Evolutionary conservation across 345 rosid genomes (phyloP), one percentile per base, ranked within the genome.

Genomic region (Punica granatum): DNA sequence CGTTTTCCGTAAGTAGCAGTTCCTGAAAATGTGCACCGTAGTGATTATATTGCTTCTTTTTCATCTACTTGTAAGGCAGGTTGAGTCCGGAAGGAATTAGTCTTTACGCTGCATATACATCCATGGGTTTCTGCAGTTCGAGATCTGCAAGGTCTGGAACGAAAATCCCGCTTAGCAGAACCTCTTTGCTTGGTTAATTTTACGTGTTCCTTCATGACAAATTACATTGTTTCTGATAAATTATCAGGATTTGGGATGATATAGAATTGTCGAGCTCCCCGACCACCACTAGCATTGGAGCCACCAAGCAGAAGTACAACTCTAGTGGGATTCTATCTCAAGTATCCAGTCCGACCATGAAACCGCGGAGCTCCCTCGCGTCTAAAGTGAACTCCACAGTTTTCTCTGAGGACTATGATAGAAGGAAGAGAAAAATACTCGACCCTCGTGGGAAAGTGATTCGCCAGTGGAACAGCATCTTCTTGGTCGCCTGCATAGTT

Each of bases 111-210:
- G n/a, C n/a, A n/a, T n/a, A n/a, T n/a, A n/a, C n/a, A n/a, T n/a
- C n/a, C 54, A 80, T 80, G 81, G 90, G 70, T 53, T 84, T 54
- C 74, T 72, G 60, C 49, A 72, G 78, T 73, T 77, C 89, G 73
- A 86, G 86, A 84, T 89, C 90, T 66, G 85, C 83, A 39, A 91
- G 97, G 96, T 91, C 69, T 46, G 4, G 44, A 43, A 60, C 58
- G 69, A 19, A 31, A 25, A 54, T 73, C 36, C 13, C 31, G 36
- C n/a, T 53, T 53, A 2, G n/a, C 34, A 1, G 63, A 59, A 28
- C 30, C 35, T 13, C 26, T 2, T 53, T 16, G 21, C 26, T 53
- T 21, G 4, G 5, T 16, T 16, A 53, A 53, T 23, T 53, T 28
- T 21, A 53, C 15, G 4, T 13, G 48, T 43, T 56, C 61, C 30